Conservation (phyloP, 805 yeast species). For the Suhomyces sp. region DNA sequence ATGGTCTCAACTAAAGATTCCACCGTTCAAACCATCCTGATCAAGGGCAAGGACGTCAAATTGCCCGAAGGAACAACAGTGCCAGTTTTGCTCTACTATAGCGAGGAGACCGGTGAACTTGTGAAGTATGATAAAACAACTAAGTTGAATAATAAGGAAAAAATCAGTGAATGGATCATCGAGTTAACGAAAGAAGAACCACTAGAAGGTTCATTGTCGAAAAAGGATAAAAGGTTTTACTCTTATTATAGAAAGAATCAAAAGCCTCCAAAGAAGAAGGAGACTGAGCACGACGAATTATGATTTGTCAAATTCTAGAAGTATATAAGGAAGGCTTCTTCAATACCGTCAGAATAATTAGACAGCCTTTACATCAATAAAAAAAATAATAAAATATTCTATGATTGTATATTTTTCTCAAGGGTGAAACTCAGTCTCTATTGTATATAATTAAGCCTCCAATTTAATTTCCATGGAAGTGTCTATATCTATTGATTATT, state of each 20-base stretch:
- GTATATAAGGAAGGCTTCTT: no score
- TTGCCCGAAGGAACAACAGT: slow-evolving; percentile 19
- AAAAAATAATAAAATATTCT: no score
- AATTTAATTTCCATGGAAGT: no score
- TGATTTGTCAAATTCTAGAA: no score
- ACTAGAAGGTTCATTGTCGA: slow-evolving; percentile 38
- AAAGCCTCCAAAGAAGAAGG: slow-evolving; percentile 13
- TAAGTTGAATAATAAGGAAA: slow-evolving; percentile 28
- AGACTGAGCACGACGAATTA: slow-evolving; percentile 29
- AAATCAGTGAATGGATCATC: slow-evolving; percentile 34
- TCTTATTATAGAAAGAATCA: slow-evolving; percentile 32
- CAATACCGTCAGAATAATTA: no score
- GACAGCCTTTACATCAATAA: no score
- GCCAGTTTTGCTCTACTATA: slow-evolving; percentile 30
- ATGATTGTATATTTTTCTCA: no score
- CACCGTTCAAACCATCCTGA: slow-evolving; percentile 16
- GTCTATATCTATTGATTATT: no score
- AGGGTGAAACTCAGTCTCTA: no score
- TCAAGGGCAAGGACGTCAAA: slow-evolving; percentile 20
- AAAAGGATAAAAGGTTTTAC: slow-evolving; percentile 29
- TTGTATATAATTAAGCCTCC: no score
- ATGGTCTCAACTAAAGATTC: slow-evolving; percentile 33
- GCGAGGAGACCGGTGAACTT: slow-evolving; percentile 18
- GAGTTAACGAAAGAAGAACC: slow-evolving; percentile 26
- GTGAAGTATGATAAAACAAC: slow-evolving; percentile 20